These are phyloP conservation scores for Letharia columbiana DNA, from an alignment of 495 filamentous ascomycete genomes.

Conservation along the genomic window DNA sequence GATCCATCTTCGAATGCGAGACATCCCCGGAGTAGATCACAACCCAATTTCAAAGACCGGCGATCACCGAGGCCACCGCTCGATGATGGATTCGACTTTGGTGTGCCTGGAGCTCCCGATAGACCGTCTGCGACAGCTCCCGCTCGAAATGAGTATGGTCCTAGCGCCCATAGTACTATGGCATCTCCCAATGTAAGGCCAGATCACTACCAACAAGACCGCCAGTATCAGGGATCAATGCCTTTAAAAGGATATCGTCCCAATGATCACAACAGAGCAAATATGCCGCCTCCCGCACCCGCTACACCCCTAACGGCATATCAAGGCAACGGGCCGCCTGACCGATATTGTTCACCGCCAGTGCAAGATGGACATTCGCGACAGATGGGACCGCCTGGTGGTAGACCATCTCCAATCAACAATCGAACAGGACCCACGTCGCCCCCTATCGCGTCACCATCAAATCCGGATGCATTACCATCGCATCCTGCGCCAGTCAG, in stretches of 20 bases:
- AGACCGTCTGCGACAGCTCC: conserved; percentile 18
- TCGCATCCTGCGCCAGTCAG: conserved; percentile 75
- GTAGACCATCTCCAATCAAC: conserved; percentile 17
- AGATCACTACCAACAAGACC: conserved; percentile 5
- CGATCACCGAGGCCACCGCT: conserved; percentile 45
- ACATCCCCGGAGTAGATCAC: conserved; percentile 50
- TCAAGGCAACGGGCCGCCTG: conserved; percentile 5
- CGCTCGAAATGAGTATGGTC: conserved; percentile 1
- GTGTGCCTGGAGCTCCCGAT: conserved; percentile 55
- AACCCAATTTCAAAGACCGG: conserved; percentile 52
- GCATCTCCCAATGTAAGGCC: background rate
- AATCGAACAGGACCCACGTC: conserved; percentile 20
- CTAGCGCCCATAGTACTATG: background rate
- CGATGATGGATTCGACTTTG: conserved; percentile 53
- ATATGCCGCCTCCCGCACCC: background rate
- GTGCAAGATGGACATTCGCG: conserved; percentile 4
- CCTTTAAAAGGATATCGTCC: conserved; percentile 1
- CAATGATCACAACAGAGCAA: background rate
- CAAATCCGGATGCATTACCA: conserved; percentile 35
- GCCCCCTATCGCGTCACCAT: conserved; percentile 31
- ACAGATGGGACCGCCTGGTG: conserved; percentile 14
- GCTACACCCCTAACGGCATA: background rate
- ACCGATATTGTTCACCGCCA: conserved; percentile 17
- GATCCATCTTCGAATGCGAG: conserved; percentile 32
- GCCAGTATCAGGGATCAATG: conserved; percentile 1